Evolutionary conservation across 1,284 basidiomycete species (phyloP).

Genomic region (Rhodotorula sp.): DNA sequence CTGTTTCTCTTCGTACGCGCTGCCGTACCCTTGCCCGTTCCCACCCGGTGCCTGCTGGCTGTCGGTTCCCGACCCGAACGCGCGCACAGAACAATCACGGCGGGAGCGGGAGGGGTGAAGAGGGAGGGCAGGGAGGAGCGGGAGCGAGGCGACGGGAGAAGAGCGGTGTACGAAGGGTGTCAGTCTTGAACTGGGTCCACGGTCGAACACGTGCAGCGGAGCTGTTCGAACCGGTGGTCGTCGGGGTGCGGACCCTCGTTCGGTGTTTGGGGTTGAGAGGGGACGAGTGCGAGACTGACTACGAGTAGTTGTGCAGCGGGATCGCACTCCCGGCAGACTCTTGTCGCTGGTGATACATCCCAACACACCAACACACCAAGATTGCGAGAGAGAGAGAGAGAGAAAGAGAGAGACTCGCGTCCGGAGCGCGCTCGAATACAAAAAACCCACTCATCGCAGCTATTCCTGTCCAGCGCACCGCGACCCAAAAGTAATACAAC

Average conservation of each 20-base stretch:
- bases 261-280: not conserved
- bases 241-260: not conserved
- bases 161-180: not conserved
- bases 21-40: not conserved
- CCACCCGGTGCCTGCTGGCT: conserved; percentile 19
- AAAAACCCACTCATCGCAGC: too few species aligned
- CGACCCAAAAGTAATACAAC: too few species aligned
- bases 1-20: not conserved
- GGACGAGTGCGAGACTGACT: not conserved
- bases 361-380: not conserved
- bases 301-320: conserved; percentile 1
- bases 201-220: not conserved
- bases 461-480: too few species aligned
- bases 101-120: not conserved
- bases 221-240: too few species aligned
- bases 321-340: not conserved
- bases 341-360: not conserved
- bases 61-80: too few species aligned
- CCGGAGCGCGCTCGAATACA: too few species aligned
- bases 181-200: too few species aligned
- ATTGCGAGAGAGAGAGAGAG: too few species aligned
- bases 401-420: too few species aligned
- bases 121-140: not conserved
- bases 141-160: not conserved
- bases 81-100: too few species aligned